Base-by-base conservation (phyloP, 495 filamentous ascomycete species). In the Tricharina praecox region DNA sequence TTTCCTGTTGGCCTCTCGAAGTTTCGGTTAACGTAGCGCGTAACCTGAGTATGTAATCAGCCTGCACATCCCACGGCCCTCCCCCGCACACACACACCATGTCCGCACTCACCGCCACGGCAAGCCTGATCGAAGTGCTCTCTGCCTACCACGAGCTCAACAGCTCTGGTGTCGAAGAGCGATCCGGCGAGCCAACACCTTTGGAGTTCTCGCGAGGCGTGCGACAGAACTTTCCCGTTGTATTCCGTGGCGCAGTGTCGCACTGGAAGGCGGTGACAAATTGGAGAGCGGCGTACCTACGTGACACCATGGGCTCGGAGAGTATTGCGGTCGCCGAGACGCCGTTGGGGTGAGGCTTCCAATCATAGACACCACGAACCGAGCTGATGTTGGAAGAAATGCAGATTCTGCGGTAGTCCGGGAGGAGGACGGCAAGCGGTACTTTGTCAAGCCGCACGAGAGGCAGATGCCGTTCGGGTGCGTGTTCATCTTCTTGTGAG, bases 161-260 rank as follows among this genome's bases (percentile, higher is more conserved):
- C 57, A 55, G 64, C 32, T 49, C 64, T 18, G 45, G 46, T 18
- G 68, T 85, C 37, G 68, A 75, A 37, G 70, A 73, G 40, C 64
- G 82, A 3, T 28, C 64, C n/a, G 67, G 73, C 24, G 68, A 73
- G 30, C 81, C 82, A 1, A 79, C 72, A 26, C 68, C 81, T 0
- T 67, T 85, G 5, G 76, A 83, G 55, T 85, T 85, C 58, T 75
- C 82, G 71, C 68, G 76, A 50, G 76, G 72, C 61, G 78, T 81
- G 13, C 66, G 73, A 24, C 65, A 56, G 15, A 85, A 85, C 52
- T 69, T 71, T 0, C 82, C 82, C 4, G 83, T 85, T 46, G 70
- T 85, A 1, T 68, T 84, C 28, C 67, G 75, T 28, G 63, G 68
- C 2, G 78, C 67, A 5, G 76, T 74, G 0, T 43, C 45, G 7